Base-by-base conservation (phyloP, 352 stramenopile species). In the Hyphochytrium catenoides region DNA sequence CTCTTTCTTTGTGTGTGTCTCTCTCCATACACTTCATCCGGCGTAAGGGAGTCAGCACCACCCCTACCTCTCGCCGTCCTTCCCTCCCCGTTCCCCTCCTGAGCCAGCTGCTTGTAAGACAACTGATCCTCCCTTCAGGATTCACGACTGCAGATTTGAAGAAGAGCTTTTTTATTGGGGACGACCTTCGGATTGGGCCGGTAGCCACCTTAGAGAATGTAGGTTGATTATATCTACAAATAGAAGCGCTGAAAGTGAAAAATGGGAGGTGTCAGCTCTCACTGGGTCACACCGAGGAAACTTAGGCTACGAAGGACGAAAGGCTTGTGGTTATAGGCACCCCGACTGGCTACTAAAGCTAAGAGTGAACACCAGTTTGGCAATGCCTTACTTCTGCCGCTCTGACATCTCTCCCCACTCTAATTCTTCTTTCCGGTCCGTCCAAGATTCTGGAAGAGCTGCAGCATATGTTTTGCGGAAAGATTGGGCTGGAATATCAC, bases 401-500 rank as follows among this genome's bases (percentile, higher is more conserved):
- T 27, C 39, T 46, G 8, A 46, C 21, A 14, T 21, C 51, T 70
- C n/a, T n/a, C n/a, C n/a, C n/a, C n/a, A n/a, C n/a, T n/a, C n/a
- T n/a, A n/a, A n/a, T n/a, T n/a, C n/a, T n/a, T n/a, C n/a, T n/a
- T n/a, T n/a, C n/a, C n/a, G n/a, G n/a, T n/a, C n/a, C n/a, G n/a
- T n/a, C n/a, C n/a, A 12, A 88, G 59, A 89, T 98, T 46, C 48
- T 96, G 2, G 73, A 73, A 2, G 57, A 91, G 43, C 56, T 99
- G 16, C 60, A 76, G 22, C 74, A 89, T 44, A 85, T 91, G 11
- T 99, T 96, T 47, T 98, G 91, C 42, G 72, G 79, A 16, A 90
- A 74, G 26, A 75, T 98, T 37, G 91, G 79, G 12, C 78, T 94
- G 4, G 88, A 99, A 56, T 98, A 98, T 52, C 94, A 96, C 61